Percentiles rank a stretch among this genome's conserved stretches.
These are phyloP conservation scores for Calonectria leucothoes DNA, from an alignment of 2,329 filamentous ascomycete species.

Conservation along the genomic window DNA sequence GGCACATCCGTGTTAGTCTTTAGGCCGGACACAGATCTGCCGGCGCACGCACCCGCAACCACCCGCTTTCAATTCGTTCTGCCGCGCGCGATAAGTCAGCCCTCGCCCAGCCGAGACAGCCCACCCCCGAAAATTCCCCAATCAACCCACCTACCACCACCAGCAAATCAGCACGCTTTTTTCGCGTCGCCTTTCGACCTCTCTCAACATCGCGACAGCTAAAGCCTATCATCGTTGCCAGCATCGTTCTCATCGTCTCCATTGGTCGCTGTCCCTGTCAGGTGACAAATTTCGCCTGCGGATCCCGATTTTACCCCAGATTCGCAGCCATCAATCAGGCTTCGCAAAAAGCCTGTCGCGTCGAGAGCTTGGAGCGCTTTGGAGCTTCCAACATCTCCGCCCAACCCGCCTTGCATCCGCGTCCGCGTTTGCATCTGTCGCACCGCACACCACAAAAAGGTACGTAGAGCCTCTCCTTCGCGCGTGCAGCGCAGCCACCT, in stretches of 20 bases:
- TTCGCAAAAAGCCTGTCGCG: slow-evolving; percentile 29
- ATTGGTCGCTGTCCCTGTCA: slow-evolving; percentile 63
- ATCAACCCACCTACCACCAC: slow-evolving; percentile 42
- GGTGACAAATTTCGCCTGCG: slow-evolving; percentile 59
- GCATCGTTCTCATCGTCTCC: slow-evolving; percentile 52
- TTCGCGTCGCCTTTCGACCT: slow-evolving; percentile 47
- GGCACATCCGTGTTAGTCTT: slow-evolving; percentile 18
- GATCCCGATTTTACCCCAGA: slow-evolving; percentile 45
- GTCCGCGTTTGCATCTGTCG: slow-evolving; percentile 28
- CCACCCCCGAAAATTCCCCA: slow-evolving; percentile 40
- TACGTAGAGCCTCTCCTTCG: slow-evolving; percentile 34
- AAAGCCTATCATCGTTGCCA: slow-evolving; percentile 65
- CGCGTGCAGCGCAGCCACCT: slow-evolving; percentile 15
- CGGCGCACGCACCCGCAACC: slow-evolving; percentile 14
- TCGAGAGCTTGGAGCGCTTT: slow-evolving; percentile 32
- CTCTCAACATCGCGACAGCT: slow-evolving; percentile 53
- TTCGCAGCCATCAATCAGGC: slow-evolving; percentile 38
- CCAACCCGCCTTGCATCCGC: slow-evolving; percentile 30
- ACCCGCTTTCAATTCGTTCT: slow-evolving; percentile 27
- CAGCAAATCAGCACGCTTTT: slow-evolving; percentile 65
- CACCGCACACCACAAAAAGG: slow-evolving; percentile 38
- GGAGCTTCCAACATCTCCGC: slow-evolving; percentile 27
- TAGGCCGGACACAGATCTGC: slow-evolving; percentile 11
- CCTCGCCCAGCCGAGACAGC: slow-evolving; percentile 43
- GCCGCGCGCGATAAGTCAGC: slow-evolving; percentile 39